Evolutionary conservation across 306 rosid species (phyloP).

Genomic region (Dalbergia cultrata): DNA sequence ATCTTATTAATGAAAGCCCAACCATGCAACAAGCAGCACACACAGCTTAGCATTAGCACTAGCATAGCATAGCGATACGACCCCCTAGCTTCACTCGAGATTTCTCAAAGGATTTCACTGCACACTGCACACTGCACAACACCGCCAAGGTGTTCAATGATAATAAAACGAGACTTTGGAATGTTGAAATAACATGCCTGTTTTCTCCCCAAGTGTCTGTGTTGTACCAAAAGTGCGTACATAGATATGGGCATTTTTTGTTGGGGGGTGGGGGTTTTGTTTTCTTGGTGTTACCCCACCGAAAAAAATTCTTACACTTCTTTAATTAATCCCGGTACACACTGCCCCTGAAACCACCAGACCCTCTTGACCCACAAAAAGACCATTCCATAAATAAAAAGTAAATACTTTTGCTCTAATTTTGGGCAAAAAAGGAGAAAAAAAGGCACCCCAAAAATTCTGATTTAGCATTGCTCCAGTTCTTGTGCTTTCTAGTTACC

Average conservation of each 20-base stretch:
- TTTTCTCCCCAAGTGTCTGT: constrained; percentile 22
- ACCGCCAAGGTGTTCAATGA: no score
- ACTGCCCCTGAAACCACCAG: neutral
- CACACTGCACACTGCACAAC: no score
- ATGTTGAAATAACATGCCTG: no score
- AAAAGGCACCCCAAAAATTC: neutral
- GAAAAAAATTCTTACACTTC: constrained; percentile 14
- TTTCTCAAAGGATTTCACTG: constrained; percentile 42
- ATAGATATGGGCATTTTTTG: no score
- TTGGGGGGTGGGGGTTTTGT: no score
- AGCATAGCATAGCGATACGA: neutral
- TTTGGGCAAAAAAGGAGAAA: neutral
- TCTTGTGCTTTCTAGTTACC: neutral
- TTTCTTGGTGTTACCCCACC: constrained; percentile 40
- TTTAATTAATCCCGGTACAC: constrained; percentile 13
- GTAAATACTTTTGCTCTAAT: neutral
- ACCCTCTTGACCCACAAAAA: neutral
- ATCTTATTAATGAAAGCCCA: neutral
- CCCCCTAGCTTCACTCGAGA: neutral
- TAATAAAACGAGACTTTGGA: no score
- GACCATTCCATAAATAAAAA: neutral
- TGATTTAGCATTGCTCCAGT: constrained; percentile 2
- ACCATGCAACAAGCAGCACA: neutral
- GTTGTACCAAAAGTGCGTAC: constrained; percentile 35
- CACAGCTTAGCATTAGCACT: no score